These are phyloP conservation scores for Sporobolomyces phaffii DNA, from an alignment of 768 basidiomycete genomes.

Conservation along the genomic window DNA sequence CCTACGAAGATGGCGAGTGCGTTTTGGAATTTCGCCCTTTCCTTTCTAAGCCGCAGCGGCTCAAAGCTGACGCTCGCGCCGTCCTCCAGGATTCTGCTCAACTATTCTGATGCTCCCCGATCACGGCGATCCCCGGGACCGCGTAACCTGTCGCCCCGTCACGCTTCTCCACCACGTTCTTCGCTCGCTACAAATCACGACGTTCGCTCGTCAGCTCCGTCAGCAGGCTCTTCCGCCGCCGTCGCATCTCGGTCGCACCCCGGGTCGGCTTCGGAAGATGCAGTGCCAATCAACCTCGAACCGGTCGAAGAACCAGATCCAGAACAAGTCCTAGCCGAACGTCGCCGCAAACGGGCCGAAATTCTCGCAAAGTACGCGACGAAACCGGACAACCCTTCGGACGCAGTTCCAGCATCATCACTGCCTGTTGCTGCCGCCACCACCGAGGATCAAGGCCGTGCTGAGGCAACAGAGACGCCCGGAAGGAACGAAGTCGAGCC, in stretches of 20 bases:
- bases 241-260: neutral
- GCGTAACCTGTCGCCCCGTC: neutral
- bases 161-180: no score
- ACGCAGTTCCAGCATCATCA: neutral
- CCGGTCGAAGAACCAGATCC: conserved; percentile 53
- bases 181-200: no score
- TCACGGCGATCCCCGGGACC: neutral
- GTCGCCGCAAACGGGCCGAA: conserved; percentile 65
- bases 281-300: conserved; percentile 52
- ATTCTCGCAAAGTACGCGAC: conserved; percentile 67
- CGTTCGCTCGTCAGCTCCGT: neutral
- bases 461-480: neutral
- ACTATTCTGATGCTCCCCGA: neutral
- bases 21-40: neutral
- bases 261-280: conserved; percentile 39
- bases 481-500: conserved; percentile 21
- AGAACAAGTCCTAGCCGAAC: conserved; percentile 58
- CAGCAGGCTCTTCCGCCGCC: neutral
- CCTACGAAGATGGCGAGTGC: conserved; percentile 31
- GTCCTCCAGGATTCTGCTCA: neutral
- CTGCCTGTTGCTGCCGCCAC: neutral
- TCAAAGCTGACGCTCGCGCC: neutral
- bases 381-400: neutral
- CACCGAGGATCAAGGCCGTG: neutral
- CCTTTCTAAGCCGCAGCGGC: no score